Conservation (phyloP, 345 rosid species). For the Salix koriyanagi region DNA sequence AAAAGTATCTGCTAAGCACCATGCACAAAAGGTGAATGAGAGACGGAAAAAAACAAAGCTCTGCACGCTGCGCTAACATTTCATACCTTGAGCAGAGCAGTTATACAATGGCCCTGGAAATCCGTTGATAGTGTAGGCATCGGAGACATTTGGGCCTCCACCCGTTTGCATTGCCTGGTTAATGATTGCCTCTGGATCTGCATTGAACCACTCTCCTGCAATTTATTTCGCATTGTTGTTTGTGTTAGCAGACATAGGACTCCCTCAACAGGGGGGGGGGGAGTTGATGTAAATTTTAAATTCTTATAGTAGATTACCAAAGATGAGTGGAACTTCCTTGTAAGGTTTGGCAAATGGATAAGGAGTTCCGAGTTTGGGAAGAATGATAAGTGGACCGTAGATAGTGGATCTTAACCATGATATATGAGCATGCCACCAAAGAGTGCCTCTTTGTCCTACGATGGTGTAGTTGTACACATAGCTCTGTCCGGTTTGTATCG, state of each 20-base stretch:
- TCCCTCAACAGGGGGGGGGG: too few relatives aligned
- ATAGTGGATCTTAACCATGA: slow-evolving; percentile 2
- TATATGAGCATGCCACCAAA: slow-evolving; percentile 2
- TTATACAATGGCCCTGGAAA: not conserved
- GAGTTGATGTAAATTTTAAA: too few relatives aligned
- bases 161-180: not conserved
- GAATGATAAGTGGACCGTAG: not conserved
- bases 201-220: slow-evolving; percentile 6
- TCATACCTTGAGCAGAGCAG: not conserved
- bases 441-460: slow-evolving; percentile 5
- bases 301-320: not conserved
- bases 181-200: not conserved
- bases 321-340: not conserved
- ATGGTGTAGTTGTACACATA: slow-evolving; percentile 3
- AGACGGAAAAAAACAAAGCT: too few relatives aligned
- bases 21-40: not conserved
- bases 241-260: too few relatives aligned
- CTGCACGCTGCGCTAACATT: not conserved
- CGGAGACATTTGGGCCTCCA: slow-evolving; percentile 1
- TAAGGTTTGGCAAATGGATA: slow-evolving; percentile 5
- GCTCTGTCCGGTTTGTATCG: not conserved
- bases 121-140: not conserved
- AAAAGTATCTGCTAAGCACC: not conserved
- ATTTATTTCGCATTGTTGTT: not conserved
- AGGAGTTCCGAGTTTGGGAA: not conserved